A percentile compares a stretch with the other conserved stretches of the same genome.
Evolutionary conservation across 2,329 filamentous ascomycete genomes (phyloP).

Genomic region (Talaromyces funiculosus): DNA sequence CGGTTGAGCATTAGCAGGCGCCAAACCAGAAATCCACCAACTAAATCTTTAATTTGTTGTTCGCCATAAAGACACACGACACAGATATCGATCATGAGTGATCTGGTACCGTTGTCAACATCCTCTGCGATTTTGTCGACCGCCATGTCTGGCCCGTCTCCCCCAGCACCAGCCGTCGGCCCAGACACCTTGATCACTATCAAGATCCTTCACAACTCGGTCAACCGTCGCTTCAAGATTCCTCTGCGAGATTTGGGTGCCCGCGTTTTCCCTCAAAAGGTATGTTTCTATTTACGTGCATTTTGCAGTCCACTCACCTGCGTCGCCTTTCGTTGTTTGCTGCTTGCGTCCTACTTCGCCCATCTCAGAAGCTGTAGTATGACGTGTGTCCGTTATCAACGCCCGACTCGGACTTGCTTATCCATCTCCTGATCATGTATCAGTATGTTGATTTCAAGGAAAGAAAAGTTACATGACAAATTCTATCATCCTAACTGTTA

Average conservation of each 20-base stretch:
- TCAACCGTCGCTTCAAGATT: constrained; percentile 77
- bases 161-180: constrained; percentile 43
- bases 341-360: not conserved
- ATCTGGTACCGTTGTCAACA: not conserved
- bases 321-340: not conserved
- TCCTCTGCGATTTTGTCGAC: not conserved
- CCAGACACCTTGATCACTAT: constrained; percentile 74
- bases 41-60: too few relatives aligned
- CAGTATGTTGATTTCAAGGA: not conserved
- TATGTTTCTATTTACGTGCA: constrained; percentile 46
- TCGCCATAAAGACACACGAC: not conserved
- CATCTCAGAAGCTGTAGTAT: not conserved
- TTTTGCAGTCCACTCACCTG: not conserved
- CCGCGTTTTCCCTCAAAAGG: constrained; percentile 71
- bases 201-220: constrained; percentile 68
- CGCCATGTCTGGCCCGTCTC: constrained; percentile 39
- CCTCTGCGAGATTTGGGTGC: constrained; percentile 77
- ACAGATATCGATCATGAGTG: not conserved
- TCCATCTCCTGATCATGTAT: not conserved
- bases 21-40: not conserved
- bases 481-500: not conserved
- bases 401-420: constrained; percentile 14
- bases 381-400: constrained; percentile 9
- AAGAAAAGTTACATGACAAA: not conserved
- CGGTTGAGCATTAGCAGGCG: not conserved